Evolutionary conservation across 177 flowering plant species (phyloP).

Genomic region (Vitis hybrid): DNA sequence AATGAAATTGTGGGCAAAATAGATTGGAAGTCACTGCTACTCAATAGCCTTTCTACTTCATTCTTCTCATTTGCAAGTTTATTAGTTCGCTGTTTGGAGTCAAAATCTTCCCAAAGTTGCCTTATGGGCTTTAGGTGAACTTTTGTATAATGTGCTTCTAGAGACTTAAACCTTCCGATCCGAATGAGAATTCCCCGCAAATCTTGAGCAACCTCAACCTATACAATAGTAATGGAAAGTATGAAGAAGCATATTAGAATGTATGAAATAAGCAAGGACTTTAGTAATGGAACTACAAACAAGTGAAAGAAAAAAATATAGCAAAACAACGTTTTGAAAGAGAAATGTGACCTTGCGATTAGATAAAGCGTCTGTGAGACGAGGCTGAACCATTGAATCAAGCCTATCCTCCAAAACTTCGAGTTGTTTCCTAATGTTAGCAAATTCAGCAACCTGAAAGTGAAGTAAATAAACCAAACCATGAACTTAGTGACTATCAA

Average conservation of each 20-base stretch:
- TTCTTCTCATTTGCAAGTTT: constrained; percentile 56
- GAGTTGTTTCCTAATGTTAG: constrained; percentile 95
- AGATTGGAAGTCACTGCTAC: constrained; percentile 41
- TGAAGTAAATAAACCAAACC: not conserved
- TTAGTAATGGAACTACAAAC: not conserved
- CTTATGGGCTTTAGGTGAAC: constrained; percentile 81
- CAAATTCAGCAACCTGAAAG: constrained; percentile 97
- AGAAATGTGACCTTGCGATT: constrained; percentile 64
- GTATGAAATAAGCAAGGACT: not conserved
- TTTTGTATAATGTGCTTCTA: constrained; percentile 78
- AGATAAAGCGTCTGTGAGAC: constrained; percentile 81
- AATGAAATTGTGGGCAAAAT: constrained; percentile 44
- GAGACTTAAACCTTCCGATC: constrained; percentile 89
- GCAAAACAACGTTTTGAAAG: not conserved
- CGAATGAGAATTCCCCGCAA: constrained; percentile 78
- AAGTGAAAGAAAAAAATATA: constrained; percentile 9
- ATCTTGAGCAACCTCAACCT: constrained; percentile 89
- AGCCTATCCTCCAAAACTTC: constrained; percentile 95
- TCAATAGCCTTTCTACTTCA: constrained; percentile 56
- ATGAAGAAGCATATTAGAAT: not conserved
- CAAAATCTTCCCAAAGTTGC: constrained; percentile 92
- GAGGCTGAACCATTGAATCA: constrained; percentile 96
- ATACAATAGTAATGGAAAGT: constrained; percentile 7
- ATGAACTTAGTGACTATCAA: not conserved
- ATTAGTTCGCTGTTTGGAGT: constrained; percentile 49